Conservation (phyloP, 2,329 filamentous ascomycete species). For the Pezicula neosporulosa region DNA sequence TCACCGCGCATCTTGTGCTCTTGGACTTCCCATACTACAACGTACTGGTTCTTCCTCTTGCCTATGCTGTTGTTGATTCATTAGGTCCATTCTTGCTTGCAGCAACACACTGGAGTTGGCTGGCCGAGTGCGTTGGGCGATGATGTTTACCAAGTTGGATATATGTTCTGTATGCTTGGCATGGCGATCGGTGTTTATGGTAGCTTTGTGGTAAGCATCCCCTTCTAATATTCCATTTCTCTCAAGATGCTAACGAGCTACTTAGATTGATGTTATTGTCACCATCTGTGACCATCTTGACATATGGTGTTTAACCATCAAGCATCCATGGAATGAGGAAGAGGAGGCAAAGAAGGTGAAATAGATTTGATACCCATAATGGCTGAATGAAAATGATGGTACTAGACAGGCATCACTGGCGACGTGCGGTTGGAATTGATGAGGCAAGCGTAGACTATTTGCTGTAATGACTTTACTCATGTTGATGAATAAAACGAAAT, state of each 20-base stretch:
- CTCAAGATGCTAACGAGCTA: conserved; percentile 1
- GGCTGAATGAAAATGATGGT: too few species aligned
- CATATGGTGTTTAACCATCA: conserved; percentile 98
- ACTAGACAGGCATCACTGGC: too few species aligned
- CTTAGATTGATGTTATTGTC: conserved; percentile 80
- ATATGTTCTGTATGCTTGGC: conserved; percentile 85
- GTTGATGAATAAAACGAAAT: too few species aligned
- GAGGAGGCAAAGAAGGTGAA: conserved; percentile 27
- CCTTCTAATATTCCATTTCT: neutral
- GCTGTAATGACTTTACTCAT: too few species aligned
- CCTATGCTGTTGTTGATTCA: conserved; percentile 76
- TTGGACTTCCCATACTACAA: conserved; percentile 88
- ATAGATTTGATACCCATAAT: conserved; percentile 1
- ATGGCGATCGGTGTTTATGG: conserved; percentile 88
- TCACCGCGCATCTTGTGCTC: conserved; percentile 88
- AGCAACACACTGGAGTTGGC: conserved; percentile 52
- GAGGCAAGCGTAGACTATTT: too few species aligned
- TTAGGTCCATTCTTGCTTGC: conserved; percentile 65
- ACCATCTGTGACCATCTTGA: conserved; percentile 98
- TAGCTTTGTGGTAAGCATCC: conserved; percentile 71
- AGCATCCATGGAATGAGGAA: conserved; percentile 61
- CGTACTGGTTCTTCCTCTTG: conserved; percentile 74
- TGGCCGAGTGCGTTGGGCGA: conserved; percentile 76
- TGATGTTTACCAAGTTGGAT: conserved; percentile 84
- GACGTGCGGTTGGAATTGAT: too few species aligned